Conservation (phyloP, 352 stramenopile genomes). For the Globisporangium uncinulatum region DNA sequence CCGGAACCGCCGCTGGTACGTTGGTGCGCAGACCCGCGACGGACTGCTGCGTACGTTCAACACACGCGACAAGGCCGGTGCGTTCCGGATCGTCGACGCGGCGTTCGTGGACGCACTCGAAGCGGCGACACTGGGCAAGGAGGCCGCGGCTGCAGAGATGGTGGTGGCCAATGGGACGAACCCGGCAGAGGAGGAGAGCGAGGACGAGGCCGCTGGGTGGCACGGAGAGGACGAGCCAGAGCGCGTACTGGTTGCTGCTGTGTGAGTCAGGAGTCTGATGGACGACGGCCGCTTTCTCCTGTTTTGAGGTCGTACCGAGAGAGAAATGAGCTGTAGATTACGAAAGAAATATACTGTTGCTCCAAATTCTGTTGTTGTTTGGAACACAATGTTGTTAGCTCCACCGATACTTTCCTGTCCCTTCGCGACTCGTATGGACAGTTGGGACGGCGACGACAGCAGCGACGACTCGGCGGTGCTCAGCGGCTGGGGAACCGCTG, state of each 20-base stretch:
- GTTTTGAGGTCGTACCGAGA: too few relatives aligned
- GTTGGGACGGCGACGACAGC: conserved; percentile 10
- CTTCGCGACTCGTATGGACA: too few relatives aligned
- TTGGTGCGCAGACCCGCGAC: conserved; percentile 60
- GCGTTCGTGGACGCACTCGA: conserved; percentile 34
- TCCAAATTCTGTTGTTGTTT: too few relatives aligned
- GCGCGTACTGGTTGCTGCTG: background rate
- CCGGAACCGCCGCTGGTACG: conserved; percentile 58
- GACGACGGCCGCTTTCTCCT: background rate
- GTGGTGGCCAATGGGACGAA: conserved; percentile 20
- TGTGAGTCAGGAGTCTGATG: too few relatives aligned
- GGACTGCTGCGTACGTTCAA: conserved; percentile 60
- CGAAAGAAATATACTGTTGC: conserved; percentile 1
- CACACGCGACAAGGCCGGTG: conserved; percentile 39
- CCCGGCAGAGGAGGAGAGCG: conserved; percentile 14
- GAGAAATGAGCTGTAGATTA: too few relatives aligned
- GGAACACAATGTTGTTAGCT: too few relatives aligned
- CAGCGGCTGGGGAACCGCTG: conserved; percentile 19
- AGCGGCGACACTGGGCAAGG: too few relatives aligned
- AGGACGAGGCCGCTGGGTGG: conserved; percentile 10
- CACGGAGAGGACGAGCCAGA: conserved; percentile 6
- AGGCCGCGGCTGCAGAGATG: conserved; percentile 8
- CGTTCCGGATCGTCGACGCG: conserved; percentile 60
- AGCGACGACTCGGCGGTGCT: conserved; percentile 13
- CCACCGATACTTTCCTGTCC: too few relatives aligned